A percentile compares a stretch with the other conserved stretches of the same genome.
These are phyloP conservation scores for Acacia pycnantha DNA, from an alignment of 331 rosid genomes.

Conservation along the genomic window DNA sequence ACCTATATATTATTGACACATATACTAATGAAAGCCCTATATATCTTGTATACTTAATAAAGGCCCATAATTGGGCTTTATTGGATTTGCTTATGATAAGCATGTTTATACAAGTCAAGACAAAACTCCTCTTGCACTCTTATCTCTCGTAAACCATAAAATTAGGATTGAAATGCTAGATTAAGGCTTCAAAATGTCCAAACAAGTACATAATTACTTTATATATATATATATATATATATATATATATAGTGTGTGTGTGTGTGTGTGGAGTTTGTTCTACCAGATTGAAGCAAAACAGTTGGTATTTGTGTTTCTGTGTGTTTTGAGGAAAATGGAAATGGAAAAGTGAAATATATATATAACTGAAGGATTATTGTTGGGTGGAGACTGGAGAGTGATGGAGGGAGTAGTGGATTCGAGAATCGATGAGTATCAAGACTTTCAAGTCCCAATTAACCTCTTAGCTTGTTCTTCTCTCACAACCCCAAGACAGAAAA, in stretches of 20 bases:
- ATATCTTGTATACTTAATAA: neutral
- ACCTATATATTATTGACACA: neutral
- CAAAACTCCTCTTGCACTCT: no score
- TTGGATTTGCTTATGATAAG: no score
- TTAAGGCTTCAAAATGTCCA: no score
- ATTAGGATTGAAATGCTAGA: no score
- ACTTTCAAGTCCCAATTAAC: constrained; percentile 31
- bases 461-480: constrained; percentile 23
- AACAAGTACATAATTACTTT: no score
- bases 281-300: neutral
- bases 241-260: no score
- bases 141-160: no score
- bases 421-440: constrained; percentile 47
- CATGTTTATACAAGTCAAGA: no score
- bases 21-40: neutral
- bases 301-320: neutral
- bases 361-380: neutral
- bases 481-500: constrained; percentile 11
- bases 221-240: no score
- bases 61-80: neutral
- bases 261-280: neutral
- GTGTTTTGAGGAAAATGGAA: neutral
- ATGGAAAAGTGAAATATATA: neutral
- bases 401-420: constrained; percentile 36
- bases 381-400: constrained; percentile 17